These are phyloP conservation scores for Candida manassasensis DNA, from an alignment of 805 yeast genomes.

Conservation along the genomic window DNA sequence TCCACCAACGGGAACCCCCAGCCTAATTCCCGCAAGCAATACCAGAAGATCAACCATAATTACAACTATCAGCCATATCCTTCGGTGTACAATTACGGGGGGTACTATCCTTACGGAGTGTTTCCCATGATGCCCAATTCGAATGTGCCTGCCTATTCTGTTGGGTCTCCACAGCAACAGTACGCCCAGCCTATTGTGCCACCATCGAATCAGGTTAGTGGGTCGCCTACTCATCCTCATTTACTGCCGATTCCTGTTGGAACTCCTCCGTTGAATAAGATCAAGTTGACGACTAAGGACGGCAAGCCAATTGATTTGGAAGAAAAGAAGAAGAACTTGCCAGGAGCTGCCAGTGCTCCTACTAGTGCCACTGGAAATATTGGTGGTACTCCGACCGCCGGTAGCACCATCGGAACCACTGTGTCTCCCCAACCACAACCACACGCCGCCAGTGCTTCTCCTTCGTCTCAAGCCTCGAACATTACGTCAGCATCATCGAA, in stretches of 20 bases:
- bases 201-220: constrained; percentile 2
- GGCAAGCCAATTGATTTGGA: constrained; percentile 41
- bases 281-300: constrained; percentile 39
- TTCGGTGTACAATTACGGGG: constrained; percentile 7
- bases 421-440: constrained; percentile 6
- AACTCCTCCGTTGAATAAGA: constrained; percentile 17
- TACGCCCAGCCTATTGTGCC: constrained; percentile 11
- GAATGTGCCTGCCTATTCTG: constrained; percentile 13
- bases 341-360: constrained; percentile 16
- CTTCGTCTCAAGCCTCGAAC: constrained; percentile 6
- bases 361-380: no score
- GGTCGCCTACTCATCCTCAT: constrained; percentile 6
- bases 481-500: constrained; percentile 16
- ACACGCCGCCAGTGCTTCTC: constrained; percentile 8
- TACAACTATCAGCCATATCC: constrained; percentile 10
- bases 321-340: constrained; percentile 32
- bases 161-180: constrained; percentile 11
- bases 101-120: constrained; percentile 14
- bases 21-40: constrained; percentile 11
- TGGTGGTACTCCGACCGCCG: constrained; percentile 16
- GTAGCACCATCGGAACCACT: constrained; percentile 30
- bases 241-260: constrained; percentile 6
- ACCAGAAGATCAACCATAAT: constrained; percentile 14
- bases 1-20: constrained; percentile 7
- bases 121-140: constrained; percentile 14